Evolutionary conservation across 306 rosid species (phyloP).

Genomic region (Sindora glabra): DNA sequence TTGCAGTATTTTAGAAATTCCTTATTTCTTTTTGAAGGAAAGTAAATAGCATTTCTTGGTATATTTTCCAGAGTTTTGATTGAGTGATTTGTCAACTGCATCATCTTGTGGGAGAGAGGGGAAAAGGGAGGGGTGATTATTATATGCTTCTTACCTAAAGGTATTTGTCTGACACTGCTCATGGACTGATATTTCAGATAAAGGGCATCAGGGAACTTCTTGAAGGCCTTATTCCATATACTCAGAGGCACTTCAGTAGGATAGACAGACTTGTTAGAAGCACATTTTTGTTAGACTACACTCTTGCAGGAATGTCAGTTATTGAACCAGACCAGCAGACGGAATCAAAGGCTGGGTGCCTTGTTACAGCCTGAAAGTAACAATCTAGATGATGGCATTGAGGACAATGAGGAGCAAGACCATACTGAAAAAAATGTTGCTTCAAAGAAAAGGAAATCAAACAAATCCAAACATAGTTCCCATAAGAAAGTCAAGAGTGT

Average conservation of each 20-base stretch:
- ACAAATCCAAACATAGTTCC: constrained; percentile 39
- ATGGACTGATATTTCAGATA: constrained; percentile 36
- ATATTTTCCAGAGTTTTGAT: too few species aligned
- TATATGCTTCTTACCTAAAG: too few species aligned
- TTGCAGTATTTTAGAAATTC: too few species aligned
- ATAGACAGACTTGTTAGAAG: constrained; percentile 84
- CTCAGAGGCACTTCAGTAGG: constrained; percentile 83
- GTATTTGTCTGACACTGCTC: too few species aligned
- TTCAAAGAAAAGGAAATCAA: constrained; percentile 68
- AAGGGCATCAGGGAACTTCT: constrained; percentile 73
- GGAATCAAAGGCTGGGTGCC: constrained; percentile 16
- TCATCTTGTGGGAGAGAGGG: too few species aligned
- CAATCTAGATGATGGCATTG: constrained; percentile 25
- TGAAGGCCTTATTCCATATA: constrained; percentile 74
- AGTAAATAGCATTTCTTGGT: too few species aligned
- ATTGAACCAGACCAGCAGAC: constrained; percentile 56
- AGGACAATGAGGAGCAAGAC: constrained; percentile 23
- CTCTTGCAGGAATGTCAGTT: constrained; percentile 80
- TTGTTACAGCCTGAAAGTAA: constrained; percentile 18
- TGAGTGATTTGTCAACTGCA: too few species aligned
- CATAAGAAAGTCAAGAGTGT: constrained; percentile 54
- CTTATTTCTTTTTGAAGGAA: background rate
- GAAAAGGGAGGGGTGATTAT: too few species aligned
- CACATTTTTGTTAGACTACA: constrained; percentile 65
- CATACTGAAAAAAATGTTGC: constrained; percentile 15